phyloP scores from a whole-genome alignment of 2,329 filamentous ascomycete species.

The Scopulariopsis brevicaulis region DNA sequence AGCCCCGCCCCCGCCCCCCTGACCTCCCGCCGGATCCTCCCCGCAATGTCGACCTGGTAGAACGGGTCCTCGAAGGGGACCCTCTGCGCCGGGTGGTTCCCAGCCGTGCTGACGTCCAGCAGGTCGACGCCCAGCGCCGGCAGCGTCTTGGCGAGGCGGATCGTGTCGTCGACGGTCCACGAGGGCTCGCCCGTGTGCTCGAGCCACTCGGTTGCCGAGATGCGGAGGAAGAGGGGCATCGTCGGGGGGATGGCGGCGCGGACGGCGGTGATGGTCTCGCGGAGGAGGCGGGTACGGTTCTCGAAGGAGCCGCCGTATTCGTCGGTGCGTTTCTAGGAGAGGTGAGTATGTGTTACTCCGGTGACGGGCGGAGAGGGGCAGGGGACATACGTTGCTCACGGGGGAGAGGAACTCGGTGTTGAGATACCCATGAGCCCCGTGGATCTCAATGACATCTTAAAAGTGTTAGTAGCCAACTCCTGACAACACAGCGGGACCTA shows the following conservation, averaged over 20 bases:
- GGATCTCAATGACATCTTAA: slow-evolving; percentile 60
- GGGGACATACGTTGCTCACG: slow-evolving; percentile 34
- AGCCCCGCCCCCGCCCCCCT: slow-evolving; percentile 34
- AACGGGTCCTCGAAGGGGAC: slow-evolving; percentile 49
- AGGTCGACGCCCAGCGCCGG: slow-evolving; percentile 68
- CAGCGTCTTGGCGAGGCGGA: slow-evolving; percentile 48
- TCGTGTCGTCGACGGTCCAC: slow-evolving; percentile 57
- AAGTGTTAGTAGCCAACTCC: background rate
- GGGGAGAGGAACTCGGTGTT: slow-evolving; percentile 53
- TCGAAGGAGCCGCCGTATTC: slow-evolving; percentile 54
- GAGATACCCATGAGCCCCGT: slow-evolving; percentile 56
- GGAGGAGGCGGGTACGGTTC: slow-evolving; percentile 51
- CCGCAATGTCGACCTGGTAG: slow-evolving; percentile 67
- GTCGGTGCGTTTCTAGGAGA: slow-evolving; percentile 41
- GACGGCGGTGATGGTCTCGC: slow-evolving; percentile 39
- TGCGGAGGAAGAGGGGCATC: slow-evolving; percentile 46
- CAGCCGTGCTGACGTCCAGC: slow-evolving; percentile 71
- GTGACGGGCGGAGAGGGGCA: background rate
- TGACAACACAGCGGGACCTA: background rate
- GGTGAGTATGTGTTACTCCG: background rate
- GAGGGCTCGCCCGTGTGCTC: slow-evolving; percentile 30
- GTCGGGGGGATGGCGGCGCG: slow-evolving; percentile 37
- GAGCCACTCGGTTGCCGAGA: slow-evolving; percentile 55
- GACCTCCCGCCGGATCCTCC: slow-evolving; percentile 58
- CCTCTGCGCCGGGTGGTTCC: slow-evolving; percentile 51